A percentile compares a stretch with the other conserved stretches of the same genome.
phyloP scores from a whole-genome alignment of 129 eudicot genomes.

The Logfia minima region DNA sequence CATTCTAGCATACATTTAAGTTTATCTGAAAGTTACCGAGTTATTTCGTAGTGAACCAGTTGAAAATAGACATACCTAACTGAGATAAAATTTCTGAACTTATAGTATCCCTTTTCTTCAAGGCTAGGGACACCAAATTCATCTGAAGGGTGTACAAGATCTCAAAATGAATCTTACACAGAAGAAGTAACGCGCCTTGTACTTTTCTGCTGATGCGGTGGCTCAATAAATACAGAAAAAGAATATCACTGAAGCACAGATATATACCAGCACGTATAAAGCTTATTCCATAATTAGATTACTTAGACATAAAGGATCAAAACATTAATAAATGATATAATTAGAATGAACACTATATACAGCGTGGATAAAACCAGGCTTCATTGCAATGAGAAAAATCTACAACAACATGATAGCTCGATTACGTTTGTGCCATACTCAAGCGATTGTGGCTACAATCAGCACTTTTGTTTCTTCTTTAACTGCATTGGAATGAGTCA shows the following conservation, averaged over 20 bases:
- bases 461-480: constrained; percentile 88
- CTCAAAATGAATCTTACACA: too few species aligned
- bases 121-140: too few species aligned
- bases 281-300: background rate
- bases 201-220: too few species aligned
- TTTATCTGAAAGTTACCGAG: too few species aligned
- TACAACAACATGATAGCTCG: constrained; percentile 81
- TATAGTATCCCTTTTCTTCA: too few species aligned
- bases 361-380: constrained; percentile 98
- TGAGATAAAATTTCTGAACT: too few species aligned
- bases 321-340: background rate
- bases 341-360: constrained; percentile 61
- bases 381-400: constrained; percentile 86
- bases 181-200: too few species aligned
- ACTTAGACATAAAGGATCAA: background rate
- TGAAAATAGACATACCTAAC: too few species aligned
- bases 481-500: constrained; percentile 44
- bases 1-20: too few species aligned
- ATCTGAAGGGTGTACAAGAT: too few species aligned
- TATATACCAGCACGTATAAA: constrained; percentile 25
- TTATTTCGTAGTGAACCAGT: too few species aligned
- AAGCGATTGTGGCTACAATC: constrained; percentile 94
- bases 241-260: constrained; percentile 74
- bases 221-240: too few species aligned
- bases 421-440: constrained; percentile 86